Conservation (phyloP, 1,284 basidiomycete genomes). For the Inonotus obliquus region DNA sequence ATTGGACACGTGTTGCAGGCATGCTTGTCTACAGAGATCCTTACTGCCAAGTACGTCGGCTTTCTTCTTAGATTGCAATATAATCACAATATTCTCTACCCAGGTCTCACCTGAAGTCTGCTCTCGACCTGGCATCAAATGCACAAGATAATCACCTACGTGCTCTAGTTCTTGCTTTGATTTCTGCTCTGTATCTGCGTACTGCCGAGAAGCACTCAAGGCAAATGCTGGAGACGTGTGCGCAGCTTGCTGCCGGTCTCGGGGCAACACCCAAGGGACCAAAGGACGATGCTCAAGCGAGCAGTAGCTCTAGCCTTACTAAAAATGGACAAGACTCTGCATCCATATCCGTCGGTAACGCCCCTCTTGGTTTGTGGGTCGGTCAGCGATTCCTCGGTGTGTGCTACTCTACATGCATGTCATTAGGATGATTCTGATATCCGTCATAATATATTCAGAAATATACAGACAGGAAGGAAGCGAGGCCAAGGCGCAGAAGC, state of each 20-base stretch:
- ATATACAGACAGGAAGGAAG: constrained; percentile 50
- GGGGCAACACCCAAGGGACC: constrained; percentile 43
- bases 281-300: constrained; percentile 17
- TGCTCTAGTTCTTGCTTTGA: constrained; percentile 59
- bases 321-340: constrained; percentile 10
- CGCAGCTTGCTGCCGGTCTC: constrained; percentile 63
- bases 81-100: not conserved
- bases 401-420: constrained; percentile 20
- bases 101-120: constrained; percentile 57
- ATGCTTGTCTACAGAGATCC: constrained; percentile 48
- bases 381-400: constrained; percentile 62
- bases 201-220: constrained; percentile 64
- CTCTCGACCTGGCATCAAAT: constrained; percentile 49
- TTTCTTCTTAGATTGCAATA: not conserved
- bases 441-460: constrained; percentile 32
- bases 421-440: not conserved
- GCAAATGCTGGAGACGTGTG: constrained; percentile 57
- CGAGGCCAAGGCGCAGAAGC: constrained; percentile 36
- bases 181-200: constrained; percentile 63
- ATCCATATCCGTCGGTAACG: constrained; percentile 46
- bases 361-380: constrained; percentile 62
- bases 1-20: constrained; percentile 52
- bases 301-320: not conserved
- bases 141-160: constrained; percentile 68
- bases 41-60: constrained; percentile 51